Percentiles rank a stretch among this genome's conserved stretches.
These are phyloP conservation scores for Backusella westeae DNA, from an alignment of 192 early-diverging fungal genomes.

Conservation along the genomic window DNA sequence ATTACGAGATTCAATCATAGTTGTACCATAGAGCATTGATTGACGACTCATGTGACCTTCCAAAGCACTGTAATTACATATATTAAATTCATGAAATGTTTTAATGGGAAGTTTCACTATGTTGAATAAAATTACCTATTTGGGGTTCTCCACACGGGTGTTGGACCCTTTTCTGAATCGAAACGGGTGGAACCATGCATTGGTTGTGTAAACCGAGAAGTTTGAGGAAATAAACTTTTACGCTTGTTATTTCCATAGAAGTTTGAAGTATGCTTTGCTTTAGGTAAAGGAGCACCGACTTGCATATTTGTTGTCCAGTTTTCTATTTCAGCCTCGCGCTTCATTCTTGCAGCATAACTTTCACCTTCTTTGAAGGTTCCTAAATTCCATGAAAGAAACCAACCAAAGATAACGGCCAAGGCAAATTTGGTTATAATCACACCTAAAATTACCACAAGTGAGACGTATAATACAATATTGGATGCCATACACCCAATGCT, in stretches of 20 bases:
- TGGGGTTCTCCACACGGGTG: background rate
- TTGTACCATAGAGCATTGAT: slow-evolving; percentile 2
- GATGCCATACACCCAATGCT: slow-evolving; percentile 81
- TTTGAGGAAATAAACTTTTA: slow-evolving; percentile 41
- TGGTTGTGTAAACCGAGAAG: slow-evolving; percentile 34
- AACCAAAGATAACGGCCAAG: slow-evolving; percentile 77
- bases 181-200: background rate
- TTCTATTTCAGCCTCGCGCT: slow-evolving; percentile 39
- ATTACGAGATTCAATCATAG: background rate
- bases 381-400: slow-evolving; percentile 76
- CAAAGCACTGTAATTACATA: background rate
- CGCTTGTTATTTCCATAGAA: slow-evolving; percentile 33
- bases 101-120: background rate
- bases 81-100: background rate
- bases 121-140: background rate
- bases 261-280: background rate
- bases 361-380: slow-evolving; percentile 66
- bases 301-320: slow-evolving; percentile 40
- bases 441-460: slow-evolving; percentile 69
- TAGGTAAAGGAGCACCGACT: slow-evolving; percentile 35
- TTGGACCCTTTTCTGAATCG: background rate
- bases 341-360: slow-evolving; percentile 49
- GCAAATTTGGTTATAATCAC: slow-evolving; percentile 69
- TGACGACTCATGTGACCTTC: slow-evolving; percentile 6
- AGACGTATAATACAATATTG: slow-evolving; percentile 76